phyloP scores from a whole-genome alignment of 1,139 yeast genomes.

The Blastobotrys malaysiensis region DNA sequence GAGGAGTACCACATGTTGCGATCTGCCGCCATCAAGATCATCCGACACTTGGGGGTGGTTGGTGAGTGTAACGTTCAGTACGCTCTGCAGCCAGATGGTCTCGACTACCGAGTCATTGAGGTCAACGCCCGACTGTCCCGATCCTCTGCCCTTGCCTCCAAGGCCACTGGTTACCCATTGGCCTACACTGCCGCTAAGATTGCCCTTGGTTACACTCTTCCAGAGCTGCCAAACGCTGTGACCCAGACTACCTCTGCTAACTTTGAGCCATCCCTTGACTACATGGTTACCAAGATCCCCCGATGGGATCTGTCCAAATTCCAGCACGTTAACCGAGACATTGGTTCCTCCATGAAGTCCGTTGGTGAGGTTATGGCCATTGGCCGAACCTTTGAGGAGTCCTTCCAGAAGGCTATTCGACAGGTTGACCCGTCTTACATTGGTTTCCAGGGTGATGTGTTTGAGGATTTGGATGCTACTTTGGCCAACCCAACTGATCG shows the following conservation, averaged over 20 bases:
- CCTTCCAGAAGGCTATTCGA: slow-evolving; percentile 96
- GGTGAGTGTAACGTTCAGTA: slow-evolving; percentile 99
- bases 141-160: slow-evolving; percentile 96
- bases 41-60: slow-evolving; percentile 96
- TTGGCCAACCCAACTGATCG: slow-evolving; percentile 92
- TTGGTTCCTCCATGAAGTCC: slow-evolving; percentile 96
- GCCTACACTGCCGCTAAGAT: slow-evolving; percentile 98
- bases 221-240: slow-evolving; percentile 93
- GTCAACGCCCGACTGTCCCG: slow-evolving; percentile 96
- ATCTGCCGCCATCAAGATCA: slow-evolving; percentile 93
- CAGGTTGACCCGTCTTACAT: slow-evolving; percentile 88
- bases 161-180: slow-evolving; percentile 97
- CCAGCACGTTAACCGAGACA: slow-evolving; percentile 87
- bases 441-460: slow-evolving; percentile 89
- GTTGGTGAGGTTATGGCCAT: slow-evolving; percentile 99
- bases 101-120: slow-evolving; percentile 94
- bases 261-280: slow-evolving; percentile 95
- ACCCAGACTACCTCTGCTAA: slow-evolving; percentile 94
- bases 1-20: slow-evolving; percentile 98
- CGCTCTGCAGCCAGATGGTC: slow-evolving; percentile 91
- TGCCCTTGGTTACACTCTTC: slow-evolving; percentile 89
- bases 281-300: slow-evolving; percentile 95
- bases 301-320: slow-evolving; percentile 97
- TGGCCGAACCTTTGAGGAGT: slow-evolving; percentile 96
- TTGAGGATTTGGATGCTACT: slow-evolving; percentile 72